A percentile compares a stretch with the other conserved stretches of the same genome.
These are phyloP conservation scores for Porcisia hertigi DNA, from an alignment of 208 protist species.

Conservation along the genomic window DNA sequence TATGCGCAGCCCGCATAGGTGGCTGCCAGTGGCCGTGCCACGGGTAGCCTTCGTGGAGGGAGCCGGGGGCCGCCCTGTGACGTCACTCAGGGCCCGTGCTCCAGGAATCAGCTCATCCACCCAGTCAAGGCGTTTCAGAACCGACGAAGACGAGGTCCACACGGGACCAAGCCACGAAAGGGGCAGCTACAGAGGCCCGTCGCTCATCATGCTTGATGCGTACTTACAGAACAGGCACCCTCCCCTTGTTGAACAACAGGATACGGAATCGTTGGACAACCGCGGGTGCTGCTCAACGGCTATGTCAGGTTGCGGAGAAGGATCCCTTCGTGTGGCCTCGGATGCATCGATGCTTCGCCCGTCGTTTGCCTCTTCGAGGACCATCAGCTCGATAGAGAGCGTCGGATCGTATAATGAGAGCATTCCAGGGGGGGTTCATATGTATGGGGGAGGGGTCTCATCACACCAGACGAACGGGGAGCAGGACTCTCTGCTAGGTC, in stretches of 20 bases:
- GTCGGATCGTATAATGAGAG: too few relatives aligned
- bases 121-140: neutral
- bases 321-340: constrained; percentile 14
- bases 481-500: too few relatives aligned
- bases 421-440: too few relatives aligned
- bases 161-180: neutral
- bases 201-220: neutral
- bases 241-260: neutral
- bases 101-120: neutral
- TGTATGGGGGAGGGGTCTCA: too few relatives aligned
- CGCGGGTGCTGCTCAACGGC: neutral
- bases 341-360: neutral
- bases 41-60: constrained; percentile 22
- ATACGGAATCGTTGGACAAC: neutral
- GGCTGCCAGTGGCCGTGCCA: constrained; percentile 13
- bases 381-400: neutral
- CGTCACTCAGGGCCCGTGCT: constrained; percentile 8
- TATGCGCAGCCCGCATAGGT: neutral
- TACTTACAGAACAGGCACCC: constrained; percentile 13
- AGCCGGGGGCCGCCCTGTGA: constrained; percentile 18
- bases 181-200: neutral
- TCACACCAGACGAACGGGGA: too few relatives aligned
- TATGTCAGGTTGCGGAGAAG: neutral
- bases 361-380: constrained; percentile 5
- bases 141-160: too few relatives aligned